phyloP scores from a whole-genome alignment of 2,329 filamentous ascomycete species.

The Plenodomus biglobosus region DNA sequence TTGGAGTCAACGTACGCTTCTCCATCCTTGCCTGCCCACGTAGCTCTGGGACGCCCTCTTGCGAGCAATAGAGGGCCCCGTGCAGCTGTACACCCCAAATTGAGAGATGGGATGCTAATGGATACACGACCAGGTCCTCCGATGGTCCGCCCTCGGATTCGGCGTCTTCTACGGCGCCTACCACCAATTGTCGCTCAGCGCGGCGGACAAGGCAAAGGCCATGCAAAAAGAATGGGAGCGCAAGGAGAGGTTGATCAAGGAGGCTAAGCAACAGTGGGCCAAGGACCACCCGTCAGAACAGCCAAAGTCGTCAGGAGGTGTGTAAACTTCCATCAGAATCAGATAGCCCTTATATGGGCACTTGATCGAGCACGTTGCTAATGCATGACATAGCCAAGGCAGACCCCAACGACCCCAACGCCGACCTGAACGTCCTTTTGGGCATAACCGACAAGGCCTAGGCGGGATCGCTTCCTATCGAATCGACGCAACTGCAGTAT shows the following conservation, averaged over 20 bases:
- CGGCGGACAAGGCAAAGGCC: conserved; percentile 70
- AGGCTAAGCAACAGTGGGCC: conserved; percentile 88
- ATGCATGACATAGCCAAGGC: conserved; percentile 48
- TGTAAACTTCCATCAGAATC: too few species aligned
- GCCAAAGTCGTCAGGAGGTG: conserved; percentile 37
- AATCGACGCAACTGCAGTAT: too few species aligned
- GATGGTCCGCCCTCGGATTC: conserved; percentile 89
- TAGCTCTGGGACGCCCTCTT: neutral
- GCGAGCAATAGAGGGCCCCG: conserved; percentile 1
- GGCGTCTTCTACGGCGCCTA: conserved; percentile 95
- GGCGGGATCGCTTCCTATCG: too few species aligned
- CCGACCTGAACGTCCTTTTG: conserved; percentile 77
- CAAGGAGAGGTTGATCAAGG: conserved; percentile 86
- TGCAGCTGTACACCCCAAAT: conserved; percentile 4
- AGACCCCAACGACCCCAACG: conserved; percentile 82
- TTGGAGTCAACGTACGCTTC: conserved; percentile 56
- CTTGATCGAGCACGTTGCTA: too few species aligned
- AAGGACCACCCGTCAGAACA: conserved; percentile 63
- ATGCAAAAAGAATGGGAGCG: conserved; percentile 81
- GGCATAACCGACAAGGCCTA: conserved; percentile 42
- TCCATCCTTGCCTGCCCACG: conserved; percentile 1
- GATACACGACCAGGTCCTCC: conserved; percentile 71
- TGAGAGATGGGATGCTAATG: conserved; percentile 25
- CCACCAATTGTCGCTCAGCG: conserved; percentile 81
- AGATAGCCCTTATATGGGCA: too few species aligned